Conservation (phyloP, 495 filamentous ascomycete genomes). For the Aspergillus cristatus region DNA sequence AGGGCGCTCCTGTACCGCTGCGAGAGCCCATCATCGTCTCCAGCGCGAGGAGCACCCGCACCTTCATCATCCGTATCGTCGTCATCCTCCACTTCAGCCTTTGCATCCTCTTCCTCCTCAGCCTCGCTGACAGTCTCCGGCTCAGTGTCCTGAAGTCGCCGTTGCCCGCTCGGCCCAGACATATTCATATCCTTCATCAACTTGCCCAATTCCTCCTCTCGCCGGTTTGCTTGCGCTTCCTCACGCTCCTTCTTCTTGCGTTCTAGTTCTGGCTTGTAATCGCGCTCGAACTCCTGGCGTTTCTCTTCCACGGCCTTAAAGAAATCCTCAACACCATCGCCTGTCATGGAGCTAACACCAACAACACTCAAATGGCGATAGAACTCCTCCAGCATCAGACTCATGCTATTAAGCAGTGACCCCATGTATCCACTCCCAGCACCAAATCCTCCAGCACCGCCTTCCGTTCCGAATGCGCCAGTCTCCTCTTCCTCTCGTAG, state of each 20-base stretch:
- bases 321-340: conserved; percentile 84
- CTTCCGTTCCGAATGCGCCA: conserved; percentile 68
- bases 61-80: conserved; percentile 27
- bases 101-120: conserved; percentile 34
- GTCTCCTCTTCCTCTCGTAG: conserved; percentile 67
- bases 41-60: conserved; percentile 20
- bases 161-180: conserved; percentile 32
- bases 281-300: conserved; percentile 76
- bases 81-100: conserved; percentile 24
- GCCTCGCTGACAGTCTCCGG: conserved; percentile 44
- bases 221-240: conserved; percentile 53
- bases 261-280: conserved; percentile 90
- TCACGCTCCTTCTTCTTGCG: conserved; percentile 65
- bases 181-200: conserved; percentile 94
- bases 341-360: conserved; percentile 87
- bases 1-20: conserved; percentile 39
- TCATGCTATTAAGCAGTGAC: conserved; percentile 94
- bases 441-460: conserved; percentile 48
- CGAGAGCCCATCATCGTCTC: conserved; percentile 32
- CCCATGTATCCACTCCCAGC: conserved; percentile 93
- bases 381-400: conserved; percentile 94
- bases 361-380: conserved; percentile 89
- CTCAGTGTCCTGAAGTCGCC: conserved; percentile 16
- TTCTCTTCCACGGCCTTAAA: conserved; percentile 82
- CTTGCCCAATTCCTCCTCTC: conserved; percentile 76